These are phyloP conservation scores for Hortaea werneckii DNA, from an alignment of 2,329 filamentous ascomycete genomes.

Conservation along the genomic window DNA sequence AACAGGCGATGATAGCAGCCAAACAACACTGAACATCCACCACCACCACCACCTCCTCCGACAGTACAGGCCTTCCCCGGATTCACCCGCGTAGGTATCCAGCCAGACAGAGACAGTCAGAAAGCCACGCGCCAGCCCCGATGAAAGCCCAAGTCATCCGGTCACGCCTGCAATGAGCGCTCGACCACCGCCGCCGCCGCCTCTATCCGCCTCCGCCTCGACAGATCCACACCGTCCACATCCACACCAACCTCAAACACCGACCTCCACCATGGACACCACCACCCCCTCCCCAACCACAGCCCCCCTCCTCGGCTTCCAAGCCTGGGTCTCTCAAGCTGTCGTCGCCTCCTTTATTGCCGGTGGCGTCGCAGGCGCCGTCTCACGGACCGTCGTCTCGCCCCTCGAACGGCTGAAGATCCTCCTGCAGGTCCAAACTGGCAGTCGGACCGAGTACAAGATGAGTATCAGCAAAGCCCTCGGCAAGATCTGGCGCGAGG, in stretches of 20 bases:
- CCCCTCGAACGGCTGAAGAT: constrained; percentile 95
- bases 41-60: too few species aligned
- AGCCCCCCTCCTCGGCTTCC: constrained; percentile 8
- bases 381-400: constrained; percentile 95
- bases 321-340: constrained; percentile 57
- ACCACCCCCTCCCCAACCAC: constrained; percentile 2
- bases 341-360: constrained; percentile 87
- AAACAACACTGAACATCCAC: too few species aligned
- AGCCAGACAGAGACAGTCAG: too few species aligned
- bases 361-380: constrained; percentile 85
- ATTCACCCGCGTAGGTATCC: too few species aligned
- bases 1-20: too few species aligned
- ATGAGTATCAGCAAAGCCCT: constrained; percentile 82
- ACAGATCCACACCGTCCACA: not conserved
- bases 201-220: constrained; percentile 1
- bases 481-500: constrained; percentile 90
- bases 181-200: constrained; percentile 1
- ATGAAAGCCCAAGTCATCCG: constrained; percentile 5
- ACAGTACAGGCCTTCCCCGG: too few species aligned
- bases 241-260: constrained; percentile 1
- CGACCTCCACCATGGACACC: constrained; percentile 3
- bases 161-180: constrained; percentile 8
- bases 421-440: constrained; percentile 90
- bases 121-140: not conserved
- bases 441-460: constrained; percentile 83